phyloP scores from a whole-genome alignment of 2,329 filamentous ascomycete genomes.

The Trichoderma sp. region DNA sequence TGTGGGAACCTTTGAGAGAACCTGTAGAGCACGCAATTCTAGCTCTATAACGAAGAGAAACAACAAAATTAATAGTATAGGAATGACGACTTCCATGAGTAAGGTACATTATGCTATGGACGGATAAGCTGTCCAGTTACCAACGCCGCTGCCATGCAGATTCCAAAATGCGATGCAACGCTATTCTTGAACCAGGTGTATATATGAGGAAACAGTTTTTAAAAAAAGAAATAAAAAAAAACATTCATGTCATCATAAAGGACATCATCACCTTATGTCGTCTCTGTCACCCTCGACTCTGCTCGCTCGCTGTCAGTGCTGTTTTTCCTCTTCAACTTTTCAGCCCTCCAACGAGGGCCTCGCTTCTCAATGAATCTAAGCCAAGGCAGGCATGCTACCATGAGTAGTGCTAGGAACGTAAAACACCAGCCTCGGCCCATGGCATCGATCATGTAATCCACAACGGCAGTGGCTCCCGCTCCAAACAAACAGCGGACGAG shows the following conservation, averaged over 20 bases:
- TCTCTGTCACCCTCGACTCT: background rate
- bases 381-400: constrained; percentile 46
- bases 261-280: background rate
- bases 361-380: constrained; percentile 48
- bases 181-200: background rate
- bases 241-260: background rate
- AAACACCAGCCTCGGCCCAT: constrained; percentile 64
- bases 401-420: constrained; percentile 54
- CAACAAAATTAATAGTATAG: background rate
- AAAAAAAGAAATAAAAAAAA: background rate
- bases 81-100: background rate
- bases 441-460: constrained; percentile 54
- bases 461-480: constrained; percentile 56
- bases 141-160: constrained; percentile 22
- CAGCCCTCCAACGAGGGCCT: constrained; percentile 51
- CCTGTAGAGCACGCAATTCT: constrained; percentile 64
- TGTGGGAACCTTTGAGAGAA: constrained; percentile 80
- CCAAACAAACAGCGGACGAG: constrained; percentile 60
- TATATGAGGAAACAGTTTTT: background rate
- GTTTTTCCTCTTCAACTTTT: constrained; percentile 41
- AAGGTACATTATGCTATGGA: background rate
- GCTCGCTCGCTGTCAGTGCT: constrained; percentile 7
- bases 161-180: background rate
- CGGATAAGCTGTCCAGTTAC: background rate
- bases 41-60: constrained; percentile 47